Conservation (phyloP, 164 flowering plant species). For the Liquidambar formosana region DNA sequence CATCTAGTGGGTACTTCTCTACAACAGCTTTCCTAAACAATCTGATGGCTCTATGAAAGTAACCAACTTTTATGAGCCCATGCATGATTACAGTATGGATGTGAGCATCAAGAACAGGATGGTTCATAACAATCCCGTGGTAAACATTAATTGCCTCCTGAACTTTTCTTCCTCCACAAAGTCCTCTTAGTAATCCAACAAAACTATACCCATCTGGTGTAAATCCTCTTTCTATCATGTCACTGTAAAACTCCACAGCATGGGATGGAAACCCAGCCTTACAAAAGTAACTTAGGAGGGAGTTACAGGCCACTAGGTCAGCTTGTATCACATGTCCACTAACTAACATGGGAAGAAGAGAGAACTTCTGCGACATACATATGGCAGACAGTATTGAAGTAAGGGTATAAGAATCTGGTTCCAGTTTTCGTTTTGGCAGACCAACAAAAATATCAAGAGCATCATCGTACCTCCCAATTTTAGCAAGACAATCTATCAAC, state of each 20-base stretch:
- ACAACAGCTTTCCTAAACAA: slow-evolving; percentile 41
- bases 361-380: slow-evolving; percentile 32
- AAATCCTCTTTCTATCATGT: slow-evolving; percentile 48
- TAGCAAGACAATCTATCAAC: slow-evolving; percentile 51
- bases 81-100: slow-evolving; percentile 46
- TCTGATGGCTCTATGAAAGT: slow-evolving; percentile 33
- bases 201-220: slow-evolving; percentile 51
- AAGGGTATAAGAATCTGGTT: slow-evolving; percentile 61
- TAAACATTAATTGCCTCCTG: slow-evolving; percentile 52
- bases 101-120: slow-evolving; percentile 48
- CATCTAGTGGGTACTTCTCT: slow-evolving; percentile 47
- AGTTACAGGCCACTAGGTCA: slow-evolving; percentile 54
- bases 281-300: slow-evolving; percentile 45
- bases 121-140: slow-evolving; percentile 35
- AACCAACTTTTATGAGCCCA: slow-evolving; percentile 50
- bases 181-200: slow-evolving; percentile 46
- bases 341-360: slow-evolving; percentile 33
- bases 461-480: slow-evolving; percentile 44
- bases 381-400: slow-evolving; percentile 42
- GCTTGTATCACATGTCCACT: slow-evolving; percentile 26
- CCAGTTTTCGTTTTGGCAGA: slow-evolving; percentile 32
- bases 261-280: slow-evolving; percentile 44
- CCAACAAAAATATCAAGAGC: slow-evolving; percentile 42
- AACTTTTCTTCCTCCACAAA: slow-evolving; percentile 47
- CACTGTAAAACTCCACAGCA: slow-evolving; percentile 45